phyloP scores from a whole-genome alignment of 208 protist genomes.

The Acanthamoeba healyi region DNA sequence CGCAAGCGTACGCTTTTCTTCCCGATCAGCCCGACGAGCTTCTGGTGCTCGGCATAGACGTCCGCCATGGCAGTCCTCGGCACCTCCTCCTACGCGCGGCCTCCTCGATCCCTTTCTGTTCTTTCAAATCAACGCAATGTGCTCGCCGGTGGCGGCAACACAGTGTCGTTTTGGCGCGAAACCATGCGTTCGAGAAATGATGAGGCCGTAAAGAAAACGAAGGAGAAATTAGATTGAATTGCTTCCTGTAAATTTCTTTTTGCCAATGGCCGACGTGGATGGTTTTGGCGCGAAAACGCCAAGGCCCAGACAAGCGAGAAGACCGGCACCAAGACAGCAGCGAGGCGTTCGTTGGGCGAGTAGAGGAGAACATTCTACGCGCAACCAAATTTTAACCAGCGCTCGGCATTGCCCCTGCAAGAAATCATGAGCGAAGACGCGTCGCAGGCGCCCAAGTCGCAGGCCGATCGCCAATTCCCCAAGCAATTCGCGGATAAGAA shows the following conservation, averaged over 20 bases:
- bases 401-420: not conserved
- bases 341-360: no score
- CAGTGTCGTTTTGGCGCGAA: not conserved
- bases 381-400: not conserved
- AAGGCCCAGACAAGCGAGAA: not conserved
- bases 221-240: not conserved
- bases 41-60: conserved; percentile 46
- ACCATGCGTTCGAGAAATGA: no score
- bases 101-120: no score
- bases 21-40: not conserved
- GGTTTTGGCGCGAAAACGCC: conserved; percentile 9
- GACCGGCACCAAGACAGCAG: no score
- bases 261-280: not conserved
- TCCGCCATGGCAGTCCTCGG: not conserved
- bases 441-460: not conserved
- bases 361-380: not conserved
- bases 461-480: conserved; percentile 35
- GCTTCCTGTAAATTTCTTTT: no score
- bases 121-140: no score
- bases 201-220: not conserved
- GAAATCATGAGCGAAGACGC: not conserved
- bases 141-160: not conserved
- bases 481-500: conserved; percentile 32
- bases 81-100: no score
- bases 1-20: not conserved